Evolutionary conservation across 352 stramenopile species (phyloP).

Genomic region (Globisporangium iwayamae): DNA sequence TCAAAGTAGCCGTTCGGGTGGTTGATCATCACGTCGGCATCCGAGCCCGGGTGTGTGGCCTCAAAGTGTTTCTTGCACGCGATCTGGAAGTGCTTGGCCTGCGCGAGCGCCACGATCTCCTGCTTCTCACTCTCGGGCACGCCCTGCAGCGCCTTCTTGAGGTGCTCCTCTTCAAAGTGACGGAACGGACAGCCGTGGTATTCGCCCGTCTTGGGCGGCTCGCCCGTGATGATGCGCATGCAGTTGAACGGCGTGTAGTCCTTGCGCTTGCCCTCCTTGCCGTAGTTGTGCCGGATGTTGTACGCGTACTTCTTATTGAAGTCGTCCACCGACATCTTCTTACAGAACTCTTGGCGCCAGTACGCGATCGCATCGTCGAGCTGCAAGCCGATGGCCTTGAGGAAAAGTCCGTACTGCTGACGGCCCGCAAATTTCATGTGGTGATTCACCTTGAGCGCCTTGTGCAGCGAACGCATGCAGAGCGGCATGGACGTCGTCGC

Average conservation of each 20-base stretch:
- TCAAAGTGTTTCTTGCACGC: conserved; percentile 98
- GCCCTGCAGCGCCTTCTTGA: conserved; percentile 87
- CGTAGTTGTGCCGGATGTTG: conserved; percentile 99
- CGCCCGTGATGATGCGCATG: conserved; percentile 97
- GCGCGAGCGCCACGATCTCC: conserved; percentile 89
- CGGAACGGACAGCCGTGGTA: conserved; percentile 98
- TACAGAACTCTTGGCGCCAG: conserved; percentile 93
- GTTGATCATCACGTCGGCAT: conserved; percentile 93
- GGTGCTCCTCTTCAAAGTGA: conserved; percentile 93
- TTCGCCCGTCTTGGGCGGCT: conserved; percentile 90
- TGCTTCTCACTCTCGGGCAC: conserved; percentile 84
- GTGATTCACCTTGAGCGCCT: conserved; percentile 91
- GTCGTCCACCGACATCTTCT: conserved; percentile 94
- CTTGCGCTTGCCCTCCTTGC: conserved; percentile 98
- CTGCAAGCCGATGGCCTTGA: conserved; percentile 96
- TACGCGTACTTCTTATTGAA: conserved; percentile 99
- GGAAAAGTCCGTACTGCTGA: conserved; percentile 98
- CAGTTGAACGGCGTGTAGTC: conserved; percentile 97
- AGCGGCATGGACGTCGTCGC: conserved; percentile 93
- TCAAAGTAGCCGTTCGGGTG: conserved; percentile 99
- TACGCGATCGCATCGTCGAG: conserved; percentile 96
- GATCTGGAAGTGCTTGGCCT: conserved; percentile 96
- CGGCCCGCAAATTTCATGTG: conserved; percentile 97
- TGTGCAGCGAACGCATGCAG: conserved; percentile 97
- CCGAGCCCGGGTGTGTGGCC: conserved; percentile 82